Evolutionary conservation across 441 rosid species (phyloP).

Genomic region (Pelargonium cotyledonis): DNA sequence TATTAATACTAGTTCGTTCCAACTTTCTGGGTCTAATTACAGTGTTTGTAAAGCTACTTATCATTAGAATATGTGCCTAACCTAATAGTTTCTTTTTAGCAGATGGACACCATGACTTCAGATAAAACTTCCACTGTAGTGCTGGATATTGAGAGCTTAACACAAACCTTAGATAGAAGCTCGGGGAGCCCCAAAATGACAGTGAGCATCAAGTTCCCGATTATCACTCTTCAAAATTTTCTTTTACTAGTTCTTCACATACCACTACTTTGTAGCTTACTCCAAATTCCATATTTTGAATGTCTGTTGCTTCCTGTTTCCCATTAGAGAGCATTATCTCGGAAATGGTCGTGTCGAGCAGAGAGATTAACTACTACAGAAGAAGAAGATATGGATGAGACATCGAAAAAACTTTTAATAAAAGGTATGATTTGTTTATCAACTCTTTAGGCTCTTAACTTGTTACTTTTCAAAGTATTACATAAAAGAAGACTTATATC

Average conservation of each 20-base stretch:
- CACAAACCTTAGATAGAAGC: neutral
- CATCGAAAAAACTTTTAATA: slow-evolving; percentile 1
- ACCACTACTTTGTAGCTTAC: neutral
- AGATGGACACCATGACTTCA: neutral
- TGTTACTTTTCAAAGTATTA: too few species aligned
- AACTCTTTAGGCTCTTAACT: neutral
- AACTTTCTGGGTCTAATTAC: neutral
- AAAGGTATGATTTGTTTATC: neutral
- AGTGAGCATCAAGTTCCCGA: slow-evolving; percentile 5
- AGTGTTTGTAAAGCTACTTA: neutral
- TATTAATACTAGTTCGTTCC: neutral
- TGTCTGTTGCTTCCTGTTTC: neutral
- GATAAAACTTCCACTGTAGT: slow-evolving; percentile 4
- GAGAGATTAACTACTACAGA: slow-evolving; percentile 1
- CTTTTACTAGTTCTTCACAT: neutral
- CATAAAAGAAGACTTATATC: too few species aligned
- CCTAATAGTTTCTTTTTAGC: neutral
- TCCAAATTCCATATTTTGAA: neutral
- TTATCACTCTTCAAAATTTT: neutral
- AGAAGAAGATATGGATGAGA: neutral
- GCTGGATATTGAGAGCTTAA: slow-evolving; percentile 1
- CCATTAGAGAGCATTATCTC: slow-evolving; percentile 3
- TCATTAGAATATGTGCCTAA: neutral
- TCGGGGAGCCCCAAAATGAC: slow-evolving; percentile 9
- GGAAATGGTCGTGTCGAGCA: neutral